These are phyloP conservation scores for Papiliotrema flavescens DNA, from an alignment of 1,284 basidiomycete species.

Conservation along the genomic window DNA sequence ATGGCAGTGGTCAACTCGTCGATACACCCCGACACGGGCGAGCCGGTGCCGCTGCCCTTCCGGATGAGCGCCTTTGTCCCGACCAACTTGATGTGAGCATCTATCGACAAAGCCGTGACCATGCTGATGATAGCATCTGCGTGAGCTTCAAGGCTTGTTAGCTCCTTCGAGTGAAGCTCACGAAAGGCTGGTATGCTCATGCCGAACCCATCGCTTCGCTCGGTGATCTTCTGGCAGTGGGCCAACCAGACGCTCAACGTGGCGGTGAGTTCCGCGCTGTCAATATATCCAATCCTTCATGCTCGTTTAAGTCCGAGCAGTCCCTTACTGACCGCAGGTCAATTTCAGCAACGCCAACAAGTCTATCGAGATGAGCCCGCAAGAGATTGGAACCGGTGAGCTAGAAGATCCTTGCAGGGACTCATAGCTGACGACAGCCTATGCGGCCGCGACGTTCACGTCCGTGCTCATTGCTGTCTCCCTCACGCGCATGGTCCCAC, in stretches of 20 bases:
- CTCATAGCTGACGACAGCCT: constrained; percentile 42
- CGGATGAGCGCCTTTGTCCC: constrained; percentile 55
- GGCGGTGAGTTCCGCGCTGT: constrained; percentile 21
- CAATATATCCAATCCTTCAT: neutral
- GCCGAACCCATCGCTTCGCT: constrained; percentile 47
- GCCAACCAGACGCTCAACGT: constrained; percentile 55
- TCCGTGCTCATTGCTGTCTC: constrained; percentile 55
- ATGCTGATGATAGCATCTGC: constrained; percentile 23
- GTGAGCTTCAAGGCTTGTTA: constrained; percentile 10
- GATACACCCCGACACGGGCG: constrained; percentile 53
- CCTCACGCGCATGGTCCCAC: constrained; percentile 51
- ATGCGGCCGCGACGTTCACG: constrained; percentile 52
- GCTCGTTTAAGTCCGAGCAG: too few relatives aligned
- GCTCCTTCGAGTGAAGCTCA: neutral
- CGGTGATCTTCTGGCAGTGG: constrained; percentile 56
- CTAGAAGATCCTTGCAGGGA: neutral
- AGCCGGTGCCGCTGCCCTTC: constrained; percentile 54
- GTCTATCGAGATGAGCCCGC: constrained; percentile 50
- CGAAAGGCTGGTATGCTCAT: constrained; percentile 51
- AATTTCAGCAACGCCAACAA: constrained; percentile 54
- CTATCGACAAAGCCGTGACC: neutral
- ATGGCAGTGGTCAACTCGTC: constrained; percentile 49
- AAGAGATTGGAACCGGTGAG: constrained; percentile 48
- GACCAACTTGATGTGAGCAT: constrained; percentile 52
- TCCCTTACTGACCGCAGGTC: constrained; percentile 21